phyloP scores from a whole-genome alignment of 2,329 filamentous ascomycete species.

The Erysiphe pisi region DNA sequence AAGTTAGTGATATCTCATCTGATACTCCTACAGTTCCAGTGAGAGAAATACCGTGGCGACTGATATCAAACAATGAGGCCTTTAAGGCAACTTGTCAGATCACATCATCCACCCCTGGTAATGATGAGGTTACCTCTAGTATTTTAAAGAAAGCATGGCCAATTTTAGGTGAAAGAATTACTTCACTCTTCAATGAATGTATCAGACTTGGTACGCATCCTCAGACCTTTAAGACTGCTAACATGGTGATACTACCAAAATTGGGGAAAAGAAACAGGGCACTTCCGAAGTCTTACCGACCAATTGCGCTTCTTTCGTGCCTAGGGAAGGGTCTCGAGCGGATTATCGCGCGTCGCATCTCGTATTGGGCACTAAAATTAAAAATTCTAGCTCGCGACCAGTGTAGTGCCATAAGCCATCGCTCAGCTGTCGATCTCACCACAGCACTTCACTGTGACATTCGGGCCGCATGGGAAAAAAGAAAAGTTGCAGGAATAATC shows the following conservation, averaged over 20 bases:
- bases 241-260: too few species aligned
- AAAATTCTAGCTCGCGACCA: slow-evolving; percentile 16
- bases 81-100: too few species aligned
- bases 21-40: neutral
- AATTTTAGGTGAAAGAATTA: neutral
- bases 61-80: neutral
- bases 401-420: neutral
- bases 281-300: slow-evolving; percentile 21
- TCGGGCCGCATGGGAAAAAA: neutral
- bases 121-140: slow-evolving; percentile 11
- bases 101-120: neutral
- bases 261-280: neutral
- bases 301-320: neutral
- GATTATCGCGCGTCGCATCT: neutral
- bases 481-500: neutral
- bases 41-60: neutral
- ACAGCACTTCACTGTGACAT: neutral
- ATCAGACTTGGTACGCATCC: neutral
- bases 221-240: too few species aligned
- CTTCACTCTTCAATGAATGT: neutral
- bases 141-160: neutral
- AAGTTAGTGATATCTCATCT: neutral
- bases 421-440: neutral
- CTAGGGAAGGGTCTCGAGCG: too few species aligned
- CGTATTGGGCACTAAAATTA: slow-evolving; percentile 7